phyloP scores from a whole-genome alignment of 2,329 filamentous ascomycete species.

The Camillea tinctor region DNA sequence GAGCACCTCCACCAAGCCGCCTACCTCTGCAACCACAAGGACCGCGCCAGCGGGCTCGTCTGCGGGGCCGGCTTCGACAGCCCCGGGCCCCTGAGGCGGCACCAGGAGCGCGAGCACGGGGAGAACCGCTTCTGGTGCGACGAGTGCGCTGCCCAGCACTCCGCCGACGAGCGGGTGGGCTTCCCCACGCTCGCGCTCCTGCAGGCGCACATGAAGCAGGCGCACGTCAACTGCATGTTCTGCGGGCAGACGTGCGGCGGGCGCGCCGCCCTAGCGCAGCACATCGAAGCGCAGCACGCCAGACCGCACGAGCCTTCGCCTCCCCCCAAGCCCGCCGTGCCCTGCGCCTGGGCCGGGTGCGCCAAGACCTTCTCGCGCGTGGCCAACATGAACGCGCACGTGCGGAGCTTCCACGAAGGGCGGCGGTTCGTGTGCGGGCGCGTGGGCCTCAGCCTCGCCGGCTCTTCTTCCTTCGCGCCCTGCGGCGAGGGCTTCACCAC shows the following conservation, averaged over 20 bases:
- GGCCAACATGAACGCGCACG: constrained; percentile 79
- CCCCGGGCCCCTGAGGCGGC: constrained; percentile 66
- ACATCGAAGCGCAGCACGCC: constrained; percentile 76
- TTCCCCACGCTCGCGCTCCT: constrained; percentile 74
- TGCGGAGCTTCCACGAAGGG: constrained; percentile 74
- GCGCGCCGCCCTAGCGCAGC: constrained; percentile 67
- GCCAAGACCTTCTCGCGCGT: constrained; percentile 75
- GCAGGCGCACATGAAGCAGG: constrained; percentile 68
- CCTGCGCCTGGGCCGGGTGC: constrained; percentile 69
- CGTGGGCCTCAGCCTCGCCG: constrained; percentile 56
- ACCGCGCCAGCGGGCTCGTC: constrained; percentile 20
- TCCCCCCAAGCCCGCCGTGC: constrained; percentile 62
- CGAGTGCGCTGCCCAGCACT: constrained; percentile 56
- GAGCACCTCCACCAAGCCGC: constrained; percentile 72
- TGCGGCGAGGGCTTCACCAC: constrained; percentile 76
- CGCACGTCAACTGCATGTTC: constrained; percentile 73
- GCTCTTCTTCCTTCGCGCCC: no score
- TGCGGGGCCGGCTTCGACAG: constrained; percentile 75
- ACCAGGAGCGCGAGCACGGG: constrained; percentile 69
- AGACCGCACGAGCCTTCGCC: constrained; percentile 49
- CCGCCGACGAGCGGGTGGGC: constrained; percentile 45
- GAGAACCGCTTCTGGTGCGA: constrained; percentile 73
- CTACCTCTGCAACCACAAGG: constrained; percentile 63
- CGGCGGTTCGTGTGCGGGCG: constrained; percentile 77
- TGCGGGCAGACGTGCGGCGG: constrained; percentile 70